These are phyloP conservation scores for Ceratorhiza oryzae-sativae DNA, from an alignment of 1,284 basidiomycete species.

Conservation along the genomic window DNA sequence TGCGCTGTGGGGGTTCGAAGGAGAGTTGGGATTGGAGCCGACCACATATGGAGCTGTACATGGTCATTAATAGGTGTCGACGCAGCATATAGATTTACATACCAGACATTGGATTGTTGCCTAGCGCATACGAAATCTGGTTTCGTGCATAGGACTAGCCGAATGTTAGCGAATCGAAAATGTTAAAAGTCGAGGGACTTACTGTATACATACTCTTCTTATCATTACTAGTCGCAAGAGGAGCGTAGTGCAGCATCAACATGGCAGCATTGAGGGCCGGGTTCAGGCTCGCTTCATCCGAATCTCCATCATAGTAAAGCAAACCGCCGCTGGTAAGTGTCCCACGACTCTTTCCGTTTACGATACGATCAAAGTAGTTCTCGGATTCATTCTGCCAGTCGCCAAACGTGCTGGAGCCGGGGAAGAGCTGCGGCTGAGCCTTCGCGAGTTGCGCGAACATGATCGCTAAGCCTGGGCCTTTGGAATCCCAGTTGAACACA, in stretches of 20 bases:
- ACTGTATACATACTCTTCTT: constrained; percentile 71
- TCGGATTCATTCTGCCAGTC: constrained; percentile 81
- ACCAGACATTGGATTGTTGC: constrained; percentile 87
- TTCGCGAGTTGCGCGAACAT: constrained; percentile 62
- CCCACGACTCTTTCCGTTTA: constrained; percentile 64
- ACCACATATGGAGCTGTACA: constrained; percentile 75
- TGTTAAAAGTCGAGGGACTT: constrained; percentile 42
- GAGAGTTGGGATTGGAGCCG: constrained; percentile 87
- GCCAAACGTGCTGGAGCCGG: constrained; percentile 58
- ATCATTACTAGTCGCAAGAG: constrained; percentile 67
- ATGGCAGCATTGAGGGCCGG: constrained; percentile 87
- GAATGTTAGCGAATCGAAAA: constrained; percentile 40
- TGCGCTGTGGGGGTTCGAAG: constrained; percentile 87
- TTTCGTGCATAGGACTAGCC: constrained; percentile 66
- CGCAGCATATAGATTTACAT: constrained; percentile 41
- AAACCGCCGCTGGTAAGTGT: constrained; percentile 70
- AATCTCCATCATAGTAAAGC: constrained; percentile 81
- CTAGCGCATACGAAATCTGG: constrained; percentile 84
- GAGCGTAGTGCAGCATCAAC: constrained; percentile 78
- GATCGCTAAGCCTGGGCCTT: constrained; percentile 76
- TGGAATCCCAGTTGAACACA: constrained; percentile 91
- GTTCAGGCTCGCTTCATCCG: constrained; percentile 79
- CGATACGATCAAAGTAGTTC: constrained; percentile 75
- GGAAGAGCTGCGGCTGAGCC: constrained; percentile 61
- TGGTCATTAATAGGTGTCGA: neutral